Evolutionary conservation across 768 basidiomycete species (phyloP), one percentile per base, ranked within the genome.

Genomic region (Lentinula aciculospora): DNA sequence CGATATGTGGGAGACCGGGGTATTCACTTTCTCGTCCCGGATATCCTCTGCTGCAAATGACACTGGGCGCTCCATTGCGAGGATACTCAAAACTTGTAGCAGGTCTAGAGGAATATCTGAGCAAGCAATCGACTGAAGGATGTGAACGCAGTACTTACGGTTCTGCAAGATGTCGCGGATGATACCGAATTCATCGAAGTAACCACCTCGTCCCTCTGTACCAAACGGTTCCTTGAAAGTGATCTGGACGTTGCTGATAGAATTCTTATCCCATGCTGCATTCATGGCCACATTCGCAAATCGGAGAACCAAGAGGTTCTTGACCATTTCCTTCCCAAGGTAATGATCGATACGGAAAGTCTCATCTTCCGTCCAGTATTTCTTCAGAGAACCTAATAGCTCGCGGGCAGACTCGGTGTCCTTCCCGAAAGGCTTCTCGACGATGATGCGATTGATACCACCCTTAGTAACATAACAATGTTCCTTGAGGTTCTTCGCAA

Each of bases 211-310:
- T n/a, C 96, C 96, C 70, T 99, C 97, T 48, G 96, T 99, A 19
- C 96, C 96, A 69, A 98, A 98, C 2, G 95, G 94, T 73, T 98
- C 97, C 78, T 98, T 98, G 84, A 98, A 98, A 15, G 94, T 97
- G 74, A 98, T 97, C 72, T 99, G 97, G 32, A 99, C 94, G 68
- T 94, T 98, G 74, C 83, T 86, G 76, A 99, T 89, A 60, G 85
- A 92, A 72, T 95, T 93, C 73, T 92, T 96, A 77, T 98, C 95
- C 92, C 95, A 97, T 37, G 84, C 82, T 28, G 92, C 85, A 62
- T 84, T 85, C 77, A 97, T 72, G 25, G 94, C 90, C 63, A 94
- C 74, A 73, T 99, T 99, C 61, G 93, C 96, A 66, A 99, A 99
- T 32, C 96, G 87, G 53, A 98, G 77, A 28, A 98, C 92, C 61